Conservation (phyloP, 2,329 filamentous ascomycete genomes). For the Aspergillus neotritici region DNA sequence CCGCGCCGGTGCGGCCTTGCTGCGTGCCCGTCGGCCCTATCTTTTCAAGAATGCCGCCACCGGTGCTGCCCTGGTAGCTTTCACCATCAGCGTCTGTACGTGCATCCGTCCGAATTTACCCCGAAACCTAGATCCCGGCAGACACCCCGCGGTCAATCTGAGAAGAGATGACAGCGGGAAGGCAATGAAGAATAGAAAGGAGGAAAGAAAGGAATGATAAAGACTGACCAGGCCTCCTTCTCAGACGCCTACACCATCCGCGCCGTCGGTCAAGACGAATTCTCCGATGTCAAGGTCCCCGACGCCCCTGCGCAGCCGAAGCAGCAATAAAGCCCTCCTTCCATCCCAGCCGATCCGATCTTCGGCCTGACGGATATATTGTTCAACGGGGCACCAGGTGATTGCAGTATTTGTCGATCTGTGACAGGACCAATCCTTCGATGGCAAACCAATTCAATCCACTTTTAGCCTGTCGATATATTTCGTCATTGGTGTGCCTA, state of each 20-base stretch:
- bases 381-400: not conserved
- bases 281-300: constrained; percentile 89
- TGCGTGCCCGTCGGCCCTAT: constrained; percentile 87
- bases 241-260: constrained; percentile 67
- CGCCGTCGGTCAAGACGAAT: constrained; percentile 92
- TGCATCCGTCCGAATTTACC: constrained; percentile 20
- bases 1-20: constrained; percentile 79
- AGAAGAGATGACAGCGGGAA: too few species aligned
- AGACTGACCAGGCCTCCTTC: constrained; percentile 4
- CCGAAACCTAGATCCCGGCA: not conserved
- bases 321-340: constrained; percentile 20
- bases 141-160: not conserved
- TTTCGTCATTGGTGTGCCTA: too few species aligned
- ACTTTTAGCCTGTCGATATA: too few species aligned
- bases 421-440: too few species aligned
- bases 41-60: constrained; percentile 83
- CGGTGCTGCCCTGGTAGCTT: constrained; percentile 65
- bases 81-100: constrained; percentile 85
- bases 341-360: not conserved
- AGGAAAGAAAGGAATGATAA: not conserved
- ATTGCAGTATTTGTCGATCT: too few species aligned
- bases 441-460: too few species aligned
- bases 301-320: constrained; percentile 51
- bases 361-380: not conserved
- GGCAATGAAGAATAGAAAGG: too few species aligned